Evolutionary conservation across 768 basidiomycete genomes (phyloP), one percentile per base, ranked within the genome.

Genomic region (Tephrocybe sp.): DNA sequence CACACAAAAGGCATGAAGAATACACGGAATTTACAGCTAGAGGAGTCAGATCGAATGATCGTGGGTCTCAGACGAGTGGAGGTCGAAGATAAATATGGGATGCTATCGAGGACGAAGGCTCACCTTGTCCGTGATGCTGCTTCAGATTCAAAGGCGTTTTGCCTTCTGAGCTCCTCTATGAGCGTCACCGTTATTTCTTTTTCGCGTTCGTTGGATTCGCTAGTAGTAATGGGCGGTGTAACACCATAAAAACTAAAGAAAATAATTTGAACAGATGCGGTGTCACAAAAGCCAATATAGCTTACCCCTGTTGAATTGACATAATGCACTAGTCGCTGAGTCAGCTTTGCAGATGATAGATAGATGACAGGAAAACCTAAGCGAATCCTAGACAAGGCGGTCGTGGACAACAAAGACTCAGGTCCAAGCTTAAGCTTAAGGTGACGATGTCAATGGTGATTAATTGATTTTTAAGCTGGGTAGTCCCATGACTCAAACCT

Each of bases 71-170:
- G 34, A 18, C 43, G 32, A 25, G 40, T 7, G 38, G 21, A 32
- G 25, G 40, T 52, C 44, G 47, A 44, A n/a, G 37, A 49, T 53
- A 36, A n/a, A n/a, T n/a, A n/a, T n/a, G 42, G 39, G 38, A 49
- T 43, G 47, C 36, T 40, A 36, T 19, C 35, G 30, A 52, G 38
- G 28, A 43, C 48, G 49, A 39, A 55, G 11, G 65, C 88, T 73
- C 65, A 97, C 96, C 96, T 86, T 54, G 82, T 86, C 68, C 87
- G 81, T 22, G 90, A 78, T 68, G 98, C 94, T 46, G 91, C 87
- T 53, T 92, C 89, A 38, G 78, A 84, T 71, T 98, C 96, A 67
- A 97, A 96, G 2, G 87, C 87, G 49, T 89, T 87, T 62, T 96
- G 87, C 37, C 80, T 73, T 61, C 84, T 79, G 26, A 99, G 78